Percentiles rank a stretch among this genome's conserved stretches.
Evolutionary conservation across 2,329 filamentous ascomycete species (phyloP).

Genomic region (Diaporthe sp.): DNA sequence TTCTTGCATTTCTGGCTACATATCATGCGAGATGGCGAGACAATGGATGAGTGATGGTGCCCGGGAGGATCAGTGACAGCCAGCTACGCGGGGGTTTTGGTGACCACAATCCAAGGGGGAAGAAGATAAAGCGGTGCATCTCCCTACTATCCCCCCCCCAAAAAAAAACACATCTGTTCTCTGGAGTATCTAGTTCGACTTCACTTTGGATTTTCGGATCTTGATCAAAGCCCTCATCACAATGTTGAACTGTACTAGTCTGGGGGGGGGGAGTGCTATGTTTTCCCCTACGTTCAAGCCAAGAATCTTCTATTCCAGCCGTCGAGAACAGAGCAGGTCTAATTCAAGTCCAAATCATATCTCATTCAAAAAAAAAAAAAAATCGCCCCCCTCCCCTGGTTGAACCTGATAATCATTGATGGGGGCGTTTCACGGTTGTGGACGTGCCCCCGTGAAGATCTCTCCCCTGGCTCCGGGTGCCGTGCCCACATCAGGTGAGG

Average conservation of each 20-base stretch:
- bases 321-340: not conserved
- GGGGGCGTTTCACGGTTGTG: not conserved
- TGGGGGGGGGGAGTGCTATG: not conserved
- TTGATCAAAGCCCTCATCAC: not conserved
- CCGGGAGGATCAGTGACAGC: not conserved
- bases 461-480: not conserved
- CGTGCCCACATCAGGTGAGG: conserved; percentile 5
- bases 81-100: not conserved
- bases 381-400: no score
- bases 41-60: not conserved
- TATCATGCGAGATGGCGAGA: not conserved
- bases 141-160: no score
- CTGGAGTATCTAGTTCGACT: no score
- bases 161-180: no score
- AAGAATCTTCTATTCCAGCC: not conserved
- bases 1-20: not conserved
- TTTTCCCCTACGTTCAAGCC: no score
- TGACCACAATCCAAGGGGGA: not conserved
- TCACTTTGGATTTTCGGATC: not conserved
- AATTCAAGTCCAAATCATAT: not conserved
- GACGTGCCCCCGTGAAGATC: not conserved
- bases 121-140: not conserved
- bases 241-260: not conserved
- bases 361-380: not conserved
- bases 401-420: not conserved